Percentiles rank a stretch among this genome's conserved stretches.
These are phyloP conservation scores for Cyclotella atomus DNA, from an alignment of 108 stramenopile genomes.

Conservation along the genomic window DNA sequence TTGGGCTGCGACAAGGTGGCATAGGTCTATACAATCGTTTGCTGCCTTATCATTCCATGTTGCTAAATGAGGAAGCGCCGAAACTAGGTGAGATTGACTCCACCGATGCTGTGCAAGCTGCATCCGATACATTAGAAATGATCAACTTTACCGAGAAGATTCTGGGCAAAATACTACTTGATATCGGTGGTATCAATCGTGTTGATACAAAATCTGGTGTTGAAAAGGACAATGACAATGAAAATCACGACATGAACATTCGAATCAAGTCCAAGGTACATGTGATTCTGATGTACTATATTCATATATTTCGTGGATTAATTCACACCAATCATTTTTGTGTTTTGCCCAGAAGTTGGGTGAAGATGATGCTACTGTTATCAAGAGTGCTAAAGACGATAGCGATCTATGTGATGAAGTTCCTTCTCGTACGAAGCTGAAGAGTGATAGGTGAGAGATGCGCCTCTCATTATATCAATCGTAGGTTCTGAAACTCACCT, in stretches of 20 bases:
- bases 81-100: constrained; percentile 51
- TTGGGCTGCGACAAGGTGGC: constrained; percentile 72
- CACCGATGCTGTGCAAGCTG: constrained; percentile 50
- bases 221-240: constrained; percentile 22
- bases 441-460: constrained; percentile 23
- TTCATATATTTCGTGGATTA: background rate
- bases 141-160: constrained; percentile 51
- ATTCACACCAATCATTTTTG: background rate
- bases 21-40: constrained; percentile 72
- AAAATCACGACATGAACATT: constrained; percentile 25
- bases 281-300: constrained; percentile 1
- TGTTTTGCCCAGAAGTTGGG: background rate
- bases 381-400: constrained; percentile 38
- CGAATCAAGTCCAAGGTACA: constrained; percentile 33
- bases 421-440: constrained; percentile 13
- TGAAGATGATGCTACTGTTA: constrained; percentile 21
- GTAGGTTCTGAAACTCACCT: too few relatives aligned
- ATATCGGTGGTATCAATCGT: constrained; percentile 48
- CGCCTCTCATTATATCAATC: background rate
- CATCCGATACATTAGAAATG: constrained; percentile 58
- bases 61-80: constrained; percentile 57
- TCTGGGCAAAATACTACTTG: constrained; percentile 52
- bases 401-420: constrained; percentile 9
- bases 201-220: constrained; percentile 26
- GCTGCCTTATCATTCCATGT: constrained; percentile 52